phyloP scores from a whole-genome alignment of 106 monocot species.

The Dioscorea zingiberensis region DNA sequence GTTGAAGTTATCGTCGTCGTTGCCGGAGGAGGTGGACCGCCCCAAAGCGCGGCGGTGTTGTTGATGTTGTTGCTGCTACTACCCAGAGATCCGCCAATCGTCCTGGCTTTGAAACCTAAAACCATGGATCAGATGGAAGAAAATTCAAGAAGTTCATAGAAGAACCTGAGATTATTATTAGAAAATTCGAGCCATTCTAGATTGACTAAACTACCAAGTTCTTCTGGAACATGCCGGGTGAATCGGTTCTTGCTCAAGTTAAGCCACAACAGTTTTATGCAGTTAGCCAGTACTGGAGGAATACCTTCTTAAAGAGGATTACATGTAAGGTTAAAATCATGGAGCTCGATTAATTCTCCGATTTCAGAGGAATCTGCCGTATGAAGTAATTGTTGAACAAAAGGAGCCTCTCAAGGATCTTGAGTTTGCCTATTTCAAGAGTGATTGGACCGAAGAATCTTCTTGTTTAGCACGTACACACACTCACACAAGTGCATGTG shows the following conservation, averaged over 20 bases:
- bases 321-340: constrained; percentile 59
- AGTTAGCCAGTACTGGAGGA: constrained; percentile 42
- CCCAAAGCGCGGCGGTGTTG: no score
- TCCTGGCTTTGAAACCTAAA: no score
- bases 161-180: constrained; percentile 62
- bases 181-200: constrained; percentile 54
- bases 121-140: no score
- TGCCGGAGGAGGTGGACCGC: no score
- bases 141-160: no score
- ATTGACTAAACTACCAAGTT: constrained; percentile 56
- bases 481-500: no score
- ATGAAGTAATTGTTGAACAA: constrained; percentile 64
- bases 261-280: constrained; percentile 72
- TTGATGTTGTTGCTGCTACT: no score
- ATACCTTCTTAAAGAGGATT: constrained; percentile 55
- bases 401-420: constrained; percentile 46
- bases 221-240: constrained; percentile 39
- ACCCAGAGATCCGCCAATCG: no score
- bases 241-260: constrained; percentile 65
- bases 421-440: constrained; percentile 64
- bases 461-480: no score
- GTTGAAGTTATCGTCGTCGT: no score
- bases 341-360: constrained; percentile 47
- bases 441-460: constrained; percentile 67
- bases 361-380: constrained; percentile 65